These are phyloP conservation scores for Tirmania nivea DNA, from an alignment of 495 filamentous ascomycete genomes.

Conservation along the genomic window DNA sequence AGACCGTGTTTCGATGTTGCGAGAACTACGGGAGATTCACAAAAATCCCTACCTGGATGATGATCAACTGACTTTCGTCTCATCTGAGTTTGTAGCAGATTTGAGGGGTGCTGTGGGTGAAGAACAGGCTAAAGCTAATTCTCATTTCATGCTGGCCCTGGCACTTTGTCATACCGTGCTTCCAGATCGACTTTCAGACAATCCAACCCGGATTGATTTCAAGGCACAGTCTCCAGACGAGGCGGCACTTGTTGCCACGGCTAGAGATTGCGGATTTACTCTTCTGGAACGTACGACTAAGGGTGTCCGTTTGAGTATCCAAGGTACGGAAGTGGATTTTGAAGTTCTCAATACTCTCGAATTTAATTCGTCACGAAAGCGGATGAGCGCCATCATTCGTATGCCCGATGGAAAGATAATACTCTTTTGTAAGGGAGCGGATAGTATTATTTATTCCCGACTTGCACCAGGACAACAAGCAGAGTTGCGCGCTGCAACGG, in stretches of 20 bases:
- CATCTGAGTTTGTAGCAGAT: constrained; percentile 69
- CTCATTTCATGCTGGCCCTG: constrained; percentile 86
- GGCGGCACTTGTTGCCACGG: constrained; percentile 81
- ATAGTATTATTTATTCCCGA: constrained; percentile 92
- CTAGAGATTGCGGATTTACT: constrained; percentile 91
- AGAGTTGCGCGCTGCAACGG: constrained; percentile 61
- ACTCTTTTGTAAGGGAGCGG: constrained; percentile 93
- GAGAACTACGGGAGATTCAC: constrained; percentile 49
- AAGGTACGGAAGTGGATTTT: constrained; percentile 67
- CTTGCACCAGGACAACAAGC: constrained; percentile 65
- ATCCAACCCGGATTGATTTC: constrained; percentile 79
- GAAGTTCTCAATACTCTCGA: constrained; percentile 86
- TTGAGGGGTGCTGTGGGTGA: constrained; percentile 53
- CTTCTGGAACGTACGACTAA: constrained; percentile 60
- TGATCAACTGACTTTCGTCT: constrained; percentile 76
- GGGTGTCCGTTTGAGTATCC: constrained; percentile 62
- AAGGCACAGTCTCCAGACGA: constrained; percentile 97
- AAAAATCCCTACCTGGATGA: constrained; percentile 81
- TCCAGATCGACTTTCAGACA: constrained; percentile 66
- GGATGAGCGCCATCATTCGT: constrained; percentile 92
- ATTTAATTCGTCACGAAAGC: constrained; percentile 90
- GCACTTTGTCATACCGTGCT: constrained; percentile 94
- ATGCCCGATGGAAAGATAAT: constrained; percentile 89
- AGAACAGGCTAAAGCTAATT: constrained; percentile 51
- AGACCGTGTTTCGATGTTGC: constrained; percentile 50